Base-by-base conservation (phyloP, 1,284 basidiomycete species). In the Microbotryum violaceum region DNA sequence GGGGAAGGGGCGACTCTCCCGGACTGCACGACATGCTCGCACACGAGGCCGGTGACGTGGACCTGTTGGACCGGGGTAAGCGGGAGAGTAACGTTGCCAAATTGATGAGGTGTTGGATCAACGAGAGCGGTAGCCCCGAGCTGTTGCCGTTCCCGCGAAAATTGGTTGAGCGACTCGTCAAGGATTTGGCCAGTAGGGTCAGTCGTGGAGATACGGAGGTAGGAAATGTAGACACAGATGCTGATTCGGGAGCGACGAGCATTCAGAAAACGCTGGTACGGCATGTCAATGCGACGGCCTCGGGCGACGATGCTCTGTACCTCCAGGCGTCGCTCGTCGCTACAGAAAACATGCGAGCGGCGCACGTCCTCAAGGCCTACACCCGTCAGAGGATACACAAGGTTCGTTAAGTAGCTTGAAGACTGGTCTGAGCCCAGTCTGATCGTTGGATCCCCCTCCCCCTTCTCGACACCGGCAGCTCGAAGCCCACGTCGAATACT, bases 51-150 rank as follows among this genome's bases (percentile, higher is more conserved):
- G 25, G 23, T 6, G 9, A 23, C 14, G 14, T 49, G 48, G 48
- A 49, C 23, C 21, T 49, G 21, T 49, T 49, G 48, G 18, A 12
- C 48, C 31, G 31, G 31, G 37, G 37, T 4, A 45, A 51, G 10
- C 48, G 25, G 6, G 54, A 57, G 48, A n/a, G 62, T 9, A 62
- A 64, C 56, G 60, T 65, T 6, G 51, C 25, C 23, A 27, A 44
- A 48, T 37, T 67, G 23, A 54, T 66, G n/a, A 42, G 61, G 45
- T 60, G 59, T 4, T 66, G 60, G 57, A 57, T 60, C 18, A 68
- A 68, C 55, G 67, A 68, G 60, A 52, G 60, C 33, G 64, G 61
- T 37, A 61, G 62, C 31, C 67, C 67, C 0, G 67, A 68, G 54
- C 45, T 68, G 31, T 58, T 68, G 46, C n/a, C 5, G 14, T 68